phyloP scores from a whole-genome alignment of 1,284 basidiomycete species.

The Wallemia ichthyophaga region DNA sequence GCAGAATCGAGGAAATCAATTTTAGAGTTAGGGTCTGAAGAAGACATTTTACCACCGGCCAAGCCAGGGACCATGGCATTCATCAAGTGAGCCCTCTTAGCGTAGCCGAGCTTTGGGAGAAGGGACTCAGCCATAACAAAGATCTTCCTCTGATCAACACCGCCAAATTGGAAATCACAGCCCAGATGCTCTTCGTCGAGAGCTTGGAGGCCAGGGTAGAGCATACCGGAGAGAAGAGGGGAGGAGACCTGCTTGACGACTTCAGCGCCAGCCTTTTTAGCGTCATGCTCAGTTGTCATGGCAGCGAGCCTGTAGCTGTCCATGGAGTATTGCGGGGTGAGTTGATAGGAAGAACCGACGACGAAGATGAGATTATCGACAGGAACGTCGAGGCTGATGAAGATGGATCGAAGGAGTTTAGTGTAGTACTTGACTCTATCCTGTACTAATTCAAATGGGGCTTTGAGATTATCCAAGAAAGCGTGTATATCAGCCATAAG shows the following conservation, averaged over 20 bases:
- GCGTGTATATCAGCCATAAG: constrained; percentile 52
- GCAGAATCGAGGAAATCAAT: constrained; percentile 89
- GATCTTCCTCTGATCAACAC: constrained; percentile 94
- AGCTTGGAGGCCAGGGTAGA: constrained; percentile 90
- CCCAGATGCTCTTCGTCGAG: constrained; percentile 90
- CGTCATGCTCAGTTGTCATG: constrained; percentile 75
- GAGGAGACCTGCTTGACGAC: constrained; percentile 94
- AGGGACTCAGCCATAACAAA: constrained; percentile 92
- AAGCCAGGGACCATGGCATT: constrained; percentile 94
- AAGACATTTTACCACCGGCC: constrained; percentile 91
- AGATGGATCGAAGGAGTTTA: constrained; percentile 46
- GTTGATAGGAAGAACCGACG: constrained; percentile 60
- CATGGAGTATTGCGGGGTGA: constrained; percentile 68
- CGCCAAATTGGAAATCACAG: constrained; percentile 94
- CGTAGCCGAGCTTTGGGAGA: constrained; percentile 74
- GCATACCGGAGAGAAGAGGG: constrained; percentile 59
- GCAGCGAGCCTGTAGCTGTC: constrained; percentile 80
- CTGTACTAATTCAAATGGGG: constrained; percentile 70
- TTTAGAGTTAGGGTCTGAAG: constrained; percentile 84
- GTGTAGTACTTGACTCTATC: constrained; percentile 79
- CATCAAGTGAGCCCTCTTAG: constrained; percentile 90
- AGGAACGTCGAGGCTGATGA: constrained; percentile 66
- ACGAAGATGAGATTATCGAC: constrained; percentile 57
- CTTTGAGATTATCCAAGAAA: constrained; percentile 93
- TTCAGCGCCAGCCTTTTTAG: constrained; percentile 95